Percentiles rank a stretch among this genome's conserved stretches.
phyloP scores from a whole-genome alignment of 139 green algal species.

The Picochlorum sp. region DNA sequence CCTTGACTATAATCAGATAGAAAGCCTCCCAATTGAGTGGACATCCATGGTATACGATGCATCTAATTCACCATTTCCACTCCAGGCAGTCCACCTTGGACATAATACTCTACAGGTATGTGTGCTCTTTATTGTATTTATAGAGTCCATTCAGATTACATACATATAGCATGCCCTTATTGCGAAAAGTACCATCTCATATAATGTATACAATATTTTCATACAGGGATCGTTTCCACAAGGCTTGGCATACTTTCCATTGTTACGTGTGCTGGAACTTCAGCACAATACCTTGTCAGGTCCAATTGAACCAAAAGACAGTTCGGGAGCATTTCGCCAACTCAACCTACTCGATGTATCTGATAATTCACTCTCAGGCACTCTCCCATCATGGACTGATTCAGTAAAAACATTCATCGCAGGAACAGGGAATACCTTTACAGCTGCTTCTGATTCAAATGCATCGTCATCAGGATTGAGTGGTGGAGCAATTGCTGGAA shows the following conservation, averaged over 20 bases:
- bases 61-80: not conserved
- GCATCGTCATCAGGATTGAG: not conserved
- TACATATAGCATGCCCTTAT: not conserved
- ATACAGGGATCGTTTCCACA: constrained; percentile 2
- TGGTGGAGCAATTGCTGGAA: constrained; percentile 5
- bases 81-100: not conserved
- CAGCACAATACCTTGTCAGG: not conserved
- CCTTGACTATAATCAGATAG: not conserved
- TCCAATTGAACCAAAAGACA: not conserved
- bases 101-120: not conserved
- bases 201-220: not conserved
- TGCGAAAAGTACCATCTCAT: no score
- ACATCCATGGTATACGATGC: not conserved
- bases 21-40: not conserved
- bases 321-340: not conserved
- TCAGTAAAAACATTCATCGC: not conserved
- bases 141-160: not conserved
- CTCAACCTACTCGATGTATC: not conserved
- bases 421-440: not conserved
- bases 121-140: not conserved
- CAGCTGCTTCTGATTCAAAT: not conserved
- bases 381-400: not conserved
- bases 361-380: no score
- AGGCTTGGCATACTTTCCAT: constrained; percentile 1
- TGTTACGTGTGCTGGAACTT: not conserved